Percentiles rank a stretch among this genome's conserved stretches.
Conservation (phyloP, 495 filamentous ascomycete species). For the Penicillium soppii region DNA sequence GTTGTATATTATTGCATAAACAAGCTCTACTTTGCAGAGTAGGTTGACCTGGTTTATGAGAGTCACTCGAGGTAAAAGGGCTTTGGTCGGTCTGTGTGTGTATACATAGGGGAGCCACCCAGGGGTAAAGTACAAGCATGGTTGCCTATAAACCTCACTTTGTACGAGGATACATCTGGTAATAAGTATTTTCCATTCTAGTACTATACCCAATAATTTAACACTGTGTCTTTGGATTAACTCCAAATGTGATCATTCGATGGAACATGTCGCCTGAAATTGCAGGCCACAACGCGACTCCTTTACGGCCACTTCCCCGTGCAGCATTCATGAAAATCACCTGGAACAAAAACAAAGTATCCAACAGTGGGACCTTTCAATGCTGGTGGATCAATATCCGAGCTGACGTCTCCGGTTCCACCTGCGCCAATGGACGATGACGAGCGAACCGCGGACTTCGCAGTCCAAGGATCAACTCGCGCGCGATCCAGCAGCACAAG, state of each 20-base stretch:
- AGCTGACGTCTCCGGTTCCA: slow-evolving; percentile 20
- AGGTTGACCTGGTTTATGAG: no score
- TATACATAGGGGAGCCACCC: no score
- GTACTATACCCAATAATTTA: no score
- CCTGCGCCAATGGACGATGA: slow-evolving; percentile 38
- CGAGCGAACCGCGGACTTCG: slow-evolving; percentile 10
- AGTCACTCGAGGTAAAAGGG: no score
- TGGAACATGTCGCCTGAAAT: not conserved
- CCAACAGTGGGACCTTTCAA: not conserved
- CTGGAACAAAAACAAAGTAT: not conserved
- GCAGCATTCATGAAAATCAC: not conserved
- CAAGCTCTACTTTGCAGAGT: no score
- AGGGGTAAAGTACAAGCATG: no score
- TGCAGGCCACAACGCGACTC: slow-evolving; percentile 4
- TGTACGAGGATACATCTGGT: no score
- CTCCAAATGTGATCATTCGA: no score
- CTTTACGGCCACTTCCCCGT: slow-evolving; percentile 4
- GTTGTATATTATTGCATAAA: not conserved
- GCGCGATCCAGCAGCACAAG: slow-evolving; percentile 40
- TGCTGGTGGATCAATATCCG: slow-evolving; percentile 18
- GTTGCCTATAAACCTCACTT: no score
- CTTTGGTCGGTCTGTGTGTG: no score
- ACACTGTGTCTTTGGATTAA: no score
- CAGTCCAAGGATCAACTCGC: slow-evolving; percentile 28
- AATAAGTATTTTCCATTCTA: no score